phyloP scores from a whole-genome alignment of 371 early-diverging fungal species.

The Mucor irregularis region DNA sequence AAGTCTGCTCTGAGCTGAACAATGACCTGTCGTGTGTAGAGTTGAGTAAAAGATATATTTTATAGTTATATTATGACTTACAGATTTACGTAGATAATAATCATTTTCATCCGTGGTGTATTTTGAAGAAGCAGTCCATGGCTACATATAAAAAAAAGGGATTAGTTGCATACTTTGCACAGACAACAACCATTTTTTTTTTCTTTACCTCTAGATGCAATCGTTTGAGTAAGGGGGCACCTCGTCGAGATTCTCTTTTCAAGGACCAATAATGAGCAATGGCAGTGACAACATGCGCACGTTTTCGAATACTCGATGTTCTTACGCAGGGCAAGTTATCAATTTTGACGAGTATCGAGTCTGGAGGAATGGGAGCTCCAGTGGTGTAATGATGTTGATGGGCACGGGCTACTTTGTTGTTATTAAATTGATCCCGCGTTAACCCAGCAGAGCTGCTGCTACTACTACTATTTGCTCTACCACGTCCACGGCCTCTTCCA shows the following conservation, averaged over 20 bases:
- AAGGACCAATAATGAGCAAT: conserved; percentile 93
- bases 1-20: conserved; percentile 75
- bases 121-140: conserved; percentile 92
- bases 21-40: conserved; percentile 24
- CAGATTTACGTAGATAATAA: conserved; percentile 20
- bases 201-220: conserved; percentile 89
- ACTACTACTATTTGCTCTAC: neutral
- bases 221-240: conserved; percentile 91
- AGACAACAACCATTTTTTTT: no score
- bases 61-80: neutral
- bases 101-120: conserved; percentile 72
- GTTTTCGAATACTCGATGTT: conserved; percentile 49
- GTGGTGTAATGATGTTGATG: conserved; percentile 60
- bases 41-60: neutral
- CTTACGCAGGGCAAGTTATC: conserved; percentile 50
- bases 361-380: conserved; percentile 69
- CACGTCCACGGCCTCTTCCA: conserved; percentile 11
- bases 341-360: conserved; percentile 64
- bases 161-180: neutral
- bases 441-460: neutral
- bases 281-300: conserved; percentile 54
- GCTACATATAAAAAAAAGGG: conserved; percentile 43
- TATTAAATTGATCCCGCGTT: neutral
- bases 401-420: conserved; percentile 60
- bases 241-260: conserved; percentile 86